phyloP scores from a whole-genome alignment of 2,329 filamentous ascomycete species.

The Microsporum ferrugineum region DNA sequence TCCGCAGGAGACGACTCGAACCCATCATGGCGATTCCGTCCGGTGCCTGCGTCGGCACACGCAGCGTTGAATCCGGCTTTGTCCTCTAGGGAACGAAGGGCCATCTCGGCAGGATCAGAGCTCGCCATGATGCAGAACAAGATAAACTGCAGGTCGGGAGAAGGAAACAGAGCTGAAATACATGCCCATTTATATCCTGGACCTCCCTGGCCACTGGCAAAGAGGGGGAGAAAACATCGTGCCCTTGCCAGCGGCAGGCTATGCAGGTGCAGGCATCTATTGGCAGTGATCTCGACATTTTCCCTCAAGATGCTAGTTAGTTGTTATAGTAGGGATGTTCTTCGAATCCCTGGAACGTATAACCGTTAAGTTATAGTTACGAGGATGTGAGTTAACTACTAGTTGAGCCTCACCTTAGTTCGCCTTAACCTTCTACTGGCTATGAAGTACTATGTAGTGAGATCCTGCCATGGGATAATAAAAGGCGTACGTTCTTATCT shows the following conservation, averaged over 20 bases:
- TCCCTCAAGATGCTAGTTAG: neutral
- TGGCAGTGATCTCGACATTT: neutral
- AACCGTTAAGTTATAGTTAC: too few relatives aligned
- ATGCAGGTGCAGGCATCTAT: neutral
- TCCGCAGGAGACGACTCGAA: conserved; percentile 10
- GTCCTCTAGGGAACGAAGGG: neutral
- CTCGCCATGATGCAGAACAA: neutral
- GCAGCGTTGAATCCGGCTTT: neutral
- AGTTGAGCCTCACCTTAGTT: too few relatives aligned
- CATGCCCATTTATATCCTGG: neutral
- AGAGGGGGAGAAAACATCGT: too few relatives aligned
- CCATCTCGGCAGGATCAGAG: neutral
- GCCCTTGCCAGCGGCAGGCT: neutral
- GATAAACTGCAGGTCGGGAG: neutral
- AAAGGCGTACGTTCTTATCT: too few relatives aligned
- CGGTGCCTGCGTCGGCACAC: conserved; percentile 2
- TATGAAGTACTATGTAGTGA: too few relatives aligned
- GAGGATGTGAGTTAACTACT: too few relatives aligned
- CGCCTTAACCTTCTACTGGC: too few relatives aligned
- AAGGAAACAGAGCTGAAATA: neutral
- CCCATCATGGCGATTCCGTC: conserved; percentile 2
- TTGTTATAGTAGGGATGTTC: too few relatives aligned
- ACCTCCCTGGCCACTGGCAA: neutral
- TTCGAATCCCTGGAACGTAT: too few relatives aligned
- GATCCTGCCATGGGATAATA: too few relatives aligned